These are phyloP conservation scores for Stachybotrys chlorohalonatus DNA, from an alignment of 2,329 filamentous ascomycete genomes.

Conservation along the genomic window DNA sequence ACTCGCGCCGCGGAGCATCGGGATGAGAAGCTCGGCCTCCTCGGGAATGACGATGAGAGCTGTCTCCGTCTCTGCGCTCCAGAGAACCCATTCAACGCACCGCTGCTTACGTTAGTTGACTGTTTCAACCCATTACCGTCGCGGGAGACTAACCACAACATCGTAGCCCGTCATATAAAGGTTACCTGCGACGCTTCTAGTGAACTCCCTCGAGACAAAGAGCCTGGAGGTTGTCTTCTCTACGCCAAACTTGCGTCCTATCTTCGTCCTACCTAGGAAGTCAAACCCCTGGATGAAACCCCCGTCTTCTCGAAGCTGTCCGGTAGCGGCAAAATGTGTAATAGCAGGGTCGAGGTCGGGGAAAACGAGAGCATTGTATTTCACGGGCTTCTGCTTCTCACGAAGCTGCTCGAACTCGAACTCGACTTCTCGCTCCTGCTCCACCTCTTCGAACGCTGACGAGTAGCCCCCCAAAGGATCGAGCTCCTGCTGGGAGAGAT, in stretches of 20 bases:
- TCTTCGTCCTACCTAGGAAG: slow-evolving; percentile 24
- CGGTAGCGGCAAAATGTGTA: slow-evolving; percentile 32
- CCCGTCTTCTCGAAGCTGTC: slow-evolving; percentile 13
- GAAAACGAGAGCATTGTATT: slow-evolving; percentile 30
- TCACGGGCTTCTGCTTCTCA: slow-evolving; percentile 37
- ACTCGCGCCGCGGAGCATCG: slow-evolving; percentile 20
- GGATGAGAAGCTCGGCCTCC: slow-evolving; percentile 49
- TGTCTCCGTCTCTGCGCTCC: slow-evolving; percentile 32
- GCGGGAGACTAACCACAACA: slow-evolving; percentile 2
- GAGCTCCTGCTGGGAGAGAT: not conserved
- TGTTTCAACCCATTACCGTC: slow-evolving; percentile 3
- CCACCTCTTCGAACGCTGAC: slow-evolving; percentile 50
- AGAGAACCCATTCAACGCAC: slow-evolving; percentile 54
- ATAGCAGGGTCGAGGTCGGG: slow-evolving; percentile 38
- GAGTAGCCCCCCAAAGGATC: slow-evolving; percentile 16
- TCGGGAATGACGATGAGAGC: slow-evolving; percentile 54
- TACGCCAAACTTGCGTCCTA: slow-evolving; percentile 22
- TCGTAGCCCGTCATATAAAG: slow-evolving; percentile 1
- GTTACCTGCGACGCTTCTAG: slow-evolving; percentile 3
- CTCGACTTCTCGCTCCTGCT: slow-evolving; percentile 50
- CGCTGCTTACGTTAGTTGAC: slow-evolving; percentile 19
- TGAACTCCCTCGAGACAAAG: slow-evolving; percentile 23
- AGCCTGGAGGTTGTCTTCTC: slow-evolving; percentile 9
- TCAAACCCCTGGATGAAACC: slow-evolving; percentile 28
- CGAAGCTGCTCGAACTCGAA: slow-evolving; percentile 49